Conservation (phyloP, 176 grass and related monocot species). For the Phyllostachys edulis region DNA sequence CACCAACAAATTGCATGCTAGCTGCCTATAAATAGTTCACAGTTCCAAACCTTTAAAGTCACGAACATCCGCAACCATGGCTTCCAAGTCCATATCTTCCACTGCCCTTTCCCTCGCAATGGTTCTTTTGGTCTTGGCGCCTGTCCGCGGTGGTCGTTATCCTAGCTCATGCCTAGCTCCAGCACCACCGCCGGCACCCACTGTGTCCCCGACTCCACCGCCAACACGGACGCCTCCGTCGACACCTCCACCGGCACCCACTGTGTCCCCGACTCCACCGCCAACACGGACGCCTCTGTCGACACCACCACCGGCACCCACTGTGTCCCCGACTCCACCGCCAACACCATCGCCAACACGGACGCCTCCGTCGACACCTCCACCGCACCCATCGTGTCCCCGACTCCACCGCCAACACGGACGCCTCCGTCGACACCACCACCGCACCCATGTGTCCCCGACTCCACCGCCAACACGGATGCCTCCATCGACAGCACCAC, state of each 20-base stretch:
- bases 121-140: background rate
- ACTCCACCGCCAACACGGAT: background rate
- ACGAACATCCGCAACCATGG: slow-evolving; percentile 8
- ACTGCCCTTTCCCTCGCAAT: background rate
- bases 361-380: rapidly evolving
- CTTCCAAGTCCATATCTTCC: background rate
- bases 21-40: too few relatives aligned
- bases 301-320: background rate
- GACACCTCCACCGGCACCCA: too few relatives aligned
- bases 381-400: background rate
- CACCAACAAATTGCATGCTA: too few relatives aligned
- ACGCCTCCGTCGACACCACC: too few relatives aligned
- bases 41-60: background rate
- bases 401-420: background rate
- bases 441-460: background rate
- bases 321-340: too few relatives aligned
- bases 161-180: background rate
- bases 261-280: background rate
- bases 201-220: too few relatives aligned
- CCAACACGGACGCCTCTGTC: too few relatives aligned
- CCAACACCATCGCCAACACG: background rate
- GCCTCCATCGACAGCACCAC: too few relatives aligned
- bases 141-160: background rate
- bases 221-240: too few relatives aligned
- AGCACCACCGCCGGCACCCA: background rate